phyloP scores from a whole-genome alignment of 1,284 basidiomycete genomes.

The Marasmius oreades region DNA sequence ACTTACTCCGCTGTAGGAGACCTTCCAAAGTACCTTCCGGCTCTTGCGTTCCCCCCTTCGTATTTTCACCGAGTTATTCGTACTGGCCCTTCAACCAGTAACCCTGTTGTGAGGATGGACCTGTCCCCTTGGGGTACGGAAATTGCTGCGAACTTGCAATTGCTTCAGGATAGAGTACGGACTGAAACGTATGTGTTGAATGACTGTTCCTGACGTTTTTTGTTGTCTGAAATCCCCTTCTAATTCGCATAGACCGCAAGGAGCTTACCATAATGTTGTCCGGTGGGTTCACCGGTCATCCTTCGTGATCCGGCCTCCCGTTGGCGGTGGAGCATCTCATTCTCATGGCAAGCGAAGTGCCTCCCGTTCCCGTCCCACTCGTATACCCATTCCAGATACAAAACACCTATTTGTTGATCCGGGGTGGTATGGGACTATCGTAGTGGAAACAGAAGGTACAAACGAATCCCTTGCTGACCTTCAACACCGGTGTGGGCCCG shows the following conservation, averaged over 20 bases:
- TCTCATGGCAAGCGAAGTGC: constrained; percentile 1
- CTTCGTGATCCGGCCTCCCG: constrained; percentile 49
- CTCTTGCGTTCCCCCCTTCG: constrained; percentile 73
- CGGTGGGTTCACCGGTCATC: constrained; percentile 79
- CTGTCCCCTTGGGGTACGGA: constrained; percentile 72
- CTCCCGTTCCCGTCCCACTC: constrained; percentile 13
- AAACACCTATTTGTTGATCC: constrained; percentile 60
- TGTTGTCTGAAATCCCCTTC: background rate
- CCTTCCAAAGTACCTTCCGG: constrained; percentile 70
- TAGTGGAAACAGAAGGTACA: constrained; percentile 80
- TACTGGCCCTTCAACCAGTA: constrained; percentile 45
- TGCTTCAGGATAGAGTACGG: constrained; percentile 72
- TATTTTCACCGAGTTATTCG: constrained; percentile 83
- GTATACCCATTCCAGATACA: constrained; percentile 50
- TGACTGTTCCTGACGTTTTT: background rate
- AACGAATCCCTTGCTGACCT: constrained; percentile 79
- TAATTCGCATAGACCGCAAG: constrained; percentile 55
- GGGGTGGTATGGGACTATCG: constrained; percentile 76
- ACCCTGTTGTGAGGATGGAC: constrained; percentile 73
- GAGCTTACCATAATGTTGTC: constrained; percentile 71
- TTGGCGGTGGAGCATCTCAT: constrained; percentile 13
- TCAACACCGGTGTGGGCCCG: constrained; percentile 63
- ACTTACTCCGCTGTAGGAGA: constrained; percentile 71
- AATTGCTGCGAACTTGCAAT: constrained; percentile 65
- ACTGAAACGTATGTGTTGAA: constrained; percentile 66